phyloP scores from a whole-genome alignment of 2,329 filamentous ascomycete genomes.

The Aspergillus versicolor region DNA sequence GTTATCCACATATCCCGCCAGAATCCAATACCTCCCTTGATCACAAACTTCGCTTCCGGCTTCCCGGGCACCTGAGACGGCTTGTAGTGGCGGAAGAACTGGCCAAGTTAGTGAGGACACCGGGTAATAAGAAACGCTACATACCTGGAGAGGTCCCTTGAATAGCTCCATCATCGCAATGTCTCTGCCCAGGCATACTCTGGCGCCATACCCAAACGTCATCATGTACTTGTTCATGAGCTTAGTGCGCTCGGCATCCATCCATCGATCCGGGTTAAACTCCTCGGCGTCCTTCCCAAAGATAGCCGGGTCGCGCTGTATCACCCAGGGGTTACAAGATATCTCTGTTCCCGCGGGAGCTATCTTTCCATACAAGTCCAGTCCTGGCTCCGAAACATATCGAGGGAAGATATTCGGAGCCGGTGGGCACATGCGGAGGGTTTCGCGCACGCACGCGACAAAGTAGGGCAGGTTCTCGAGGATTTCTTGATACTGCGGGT shows the following conservation, averaged over 20 bases:
- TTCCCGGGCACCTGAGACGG: conserved; percentile 22
- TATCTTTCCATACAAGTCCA: conserved; percentile 41
- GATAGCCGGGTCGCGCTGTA: conserved; percentile 46
- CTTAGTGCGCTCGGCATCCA: conserved; percentile 38
- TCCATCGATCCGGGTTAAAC: conserved; percentile 45
- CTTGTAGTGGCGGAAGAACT: conserved; percentile 35
- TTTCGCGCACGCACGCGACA: conserved; percentile 52
- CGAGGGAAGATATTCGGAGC: conserved; percentile 54
- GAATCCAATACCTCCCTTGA: conserved; percentile 36
- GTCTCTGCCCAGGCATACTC: conserved; percentile 50
- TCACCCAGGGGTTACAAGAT: conserved; percentile 48
- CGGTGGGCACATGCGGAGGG: conserved; percentile 51
- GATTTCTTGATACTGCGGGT: conserved; percentile 46
- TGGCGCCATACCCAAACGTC: conserved; percentile 51
- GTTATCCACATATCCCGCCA: conserved; percentile 35
- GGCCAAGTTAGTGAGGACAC: neutral
- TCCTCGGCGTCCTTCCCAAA: conserved; percentile 43
- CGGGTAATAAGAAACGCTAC: neutral
- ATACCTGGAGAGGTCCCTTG: conserved; percentile 42
- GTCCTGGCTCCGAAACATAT: conserved; percentile 37
- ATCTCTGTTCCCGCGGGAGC: conserved; percentile 47
- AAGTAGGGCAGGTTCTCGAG: conserved; percentile 47
- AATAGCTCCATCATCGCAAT: conserved; percentile 56
- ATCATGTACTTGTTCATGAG: conserved; percentile 51
- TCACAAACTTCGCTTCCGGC: conserved; percentile 27